These are phyloP conservation scores for Neolentinus lepideus DNA, from an alignment of 1,284 basidiomycete genomes.

Conservation along the genomic window DNA sequence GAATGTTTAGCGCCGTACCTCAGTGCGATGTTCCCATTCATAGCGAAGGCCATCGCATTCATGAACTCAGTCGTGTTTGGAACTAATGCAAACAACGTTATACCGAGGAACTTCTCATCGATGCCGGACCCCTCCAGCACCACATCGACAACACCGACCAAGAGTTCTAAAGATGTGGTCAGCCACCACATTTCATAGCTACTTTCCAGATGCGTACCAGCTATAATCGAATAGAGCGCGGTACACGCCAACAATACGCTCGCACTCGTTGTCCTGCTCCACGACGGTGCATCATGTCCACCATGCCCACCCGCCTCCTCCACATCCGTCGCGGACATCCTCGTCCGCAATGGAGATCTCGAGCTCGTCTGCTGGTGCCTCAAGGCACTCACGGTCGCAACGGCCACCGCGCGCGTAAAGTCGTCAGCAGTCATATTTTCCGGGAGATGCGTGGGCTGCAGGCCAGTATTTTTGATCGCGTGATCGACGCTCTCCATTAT, in stretches of 20 bases:
- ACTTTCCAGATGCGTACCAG: conserved; percentile 49
- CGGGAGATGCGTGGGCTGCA: conserved; percentile 54
- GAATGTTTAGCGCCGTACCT: no score
- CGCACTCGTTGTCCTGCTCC: conserved; percentile 83
- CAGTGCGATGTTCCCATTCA: conserved; percentile 96
- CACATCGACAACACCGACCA: conserved; percentile 95
- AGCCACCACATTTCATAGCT: background rate
- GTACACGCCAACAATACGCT: conserved; percentile 89
- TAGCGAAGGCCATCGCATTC: conserved; percentile 99
- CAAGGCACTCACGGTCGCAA: conserved; percentile 82
- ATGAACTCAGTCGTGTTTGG: conserved; percentile 99
- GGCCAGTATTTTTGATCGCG: conserved; percentile 56
- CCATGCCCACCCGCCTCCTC: conserved; percentile 46
- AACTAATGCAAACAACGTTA: conserved; percentile 95
- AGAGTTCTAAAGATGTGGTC: conserved; percentile 54
- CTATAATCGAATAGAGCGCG: conserved; percentile 91
- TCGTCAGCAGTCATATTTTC: conserved; percentile 76
- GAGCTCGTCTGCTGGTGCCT: conserved; percentile 62
- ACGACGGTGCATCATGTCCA: conserved; percentile 94
- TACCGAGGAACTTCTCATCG: conserved; percentile 95
- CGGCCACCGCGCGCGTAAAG: conserved; percentile 85
- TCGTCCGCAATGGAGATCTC: conserved; percentile 37
- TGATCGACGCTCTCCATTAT: conserved; percentile 74
- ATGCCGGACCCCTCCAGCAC: conserved; percentile 91
- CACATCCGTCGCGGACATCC: conserved; percentile 23